phyloP scores from a whole-genome alignment of 108 stramenopile genomes.

The Stephanodiscus triporus region DNA sequence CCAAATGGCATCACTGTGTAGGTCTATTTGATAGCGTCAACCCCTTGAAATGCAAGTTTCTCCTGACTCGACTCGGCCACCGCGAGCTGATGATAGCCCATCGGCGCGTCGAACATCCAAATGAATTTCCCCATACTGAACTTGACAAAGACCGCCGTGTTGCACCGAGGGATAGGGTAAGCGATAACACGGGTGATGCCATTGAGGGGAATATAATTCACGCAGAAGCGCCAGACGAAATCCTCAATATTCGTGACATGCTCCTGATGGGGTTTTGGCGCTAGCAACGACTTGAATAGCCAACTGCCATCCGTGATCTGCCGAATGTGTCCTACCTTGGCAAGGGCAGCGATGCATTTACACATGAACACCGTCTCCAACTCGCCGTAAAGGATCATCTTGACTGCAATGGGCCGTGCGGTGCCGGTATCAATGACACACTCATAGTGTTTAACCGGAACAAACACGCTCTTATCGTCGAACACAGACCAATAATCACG shows the following conservation, averaged over 20 bases:
- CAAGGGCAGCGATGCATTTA: too few species aligned
- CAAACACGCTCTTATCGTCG: too few species aligned
- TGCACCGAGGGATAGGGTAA: neutral
- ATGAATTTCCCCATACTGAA: neutral
- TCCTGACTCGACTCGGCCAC: neutral
- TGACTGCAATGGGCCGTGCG: too few species aligned
- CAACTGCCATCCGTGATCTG: neutral
- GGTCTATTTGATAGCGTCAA: neutral
- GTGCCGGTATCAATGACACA: too few species aligned
- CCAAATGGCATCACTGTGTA: constrained; percentile 8
- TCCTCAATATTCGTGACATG: neutral
- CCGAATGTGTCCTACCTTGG: neutral
- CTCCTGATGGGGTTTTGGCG: neutral
- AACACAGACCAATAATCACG: too few species aligned
- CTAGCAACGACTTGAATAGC: neutral
- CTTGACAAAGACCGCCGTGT: neutral
- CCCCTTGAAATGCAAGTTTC: neutral
- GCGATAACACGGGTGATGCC: neutral
- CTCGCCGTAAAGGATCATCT: too few species aligned
- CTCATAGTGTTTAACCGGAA: too few species aligned
- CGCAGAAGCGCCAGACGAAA: constrained; percentile 9
- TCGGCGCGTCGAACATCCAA: neutral
- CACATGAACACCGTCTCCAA: too few species aligned
- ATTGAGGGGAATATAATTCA: constrained; percentile 1
- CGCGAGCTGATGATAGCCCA: neutral